Percentiles rank a stretch among this genome's conserved stretches.
Conservation (phyloP, 805 yeast genomes). For the Starmerella vaccinii region DNA sequence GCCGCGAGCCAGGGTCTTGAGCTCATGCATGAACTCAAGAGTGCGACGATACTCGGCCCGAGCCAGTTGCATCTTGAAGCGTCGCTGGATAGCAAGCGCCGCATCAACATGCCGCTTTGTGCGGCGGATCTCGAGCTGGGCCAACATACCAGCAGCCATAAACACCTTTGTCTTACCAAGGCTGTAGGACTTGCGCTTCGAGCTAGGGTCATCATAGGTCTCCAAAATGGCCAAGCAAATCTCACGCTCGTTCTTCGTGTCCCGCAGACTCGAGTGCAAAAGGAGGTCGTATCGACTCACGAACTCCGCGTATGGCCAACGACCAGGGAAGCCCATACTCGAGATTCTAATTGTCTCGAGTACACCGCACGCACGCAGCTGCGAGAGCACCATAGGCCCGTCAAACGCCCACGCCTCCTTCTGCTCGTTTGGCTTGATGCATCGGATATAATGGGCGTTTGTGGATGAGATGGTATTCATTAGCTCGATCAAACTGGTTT, state of each 20-base stretch:
- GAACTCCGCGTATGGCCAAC: constrained; percentile 92
- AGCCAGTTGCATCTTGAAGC: constrained; percentile 53
- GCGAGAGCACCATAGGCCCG: constrained; percentile 88
- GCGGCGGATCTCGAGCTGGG: constrained; percentile 76
- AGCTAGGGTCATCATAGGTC: not conserved
- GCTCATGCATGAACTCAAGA: constrained; percentile 41
- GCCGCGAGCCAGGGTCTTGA: constrained; percentile 62
- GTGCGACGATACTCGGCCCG: constrained; percentile 51
- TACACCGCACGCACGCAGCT: constrained; percentile 97
- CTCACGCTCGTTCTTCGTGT: constrained; percentile 54
- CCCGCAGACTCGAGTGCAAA: constrained; percentile 49
- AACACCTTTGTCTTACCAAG: constrained; percentile 88
- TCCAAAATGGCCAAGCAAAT: constrained; percentile 57
- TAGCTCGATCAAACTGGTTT: constrained; percentile 79
- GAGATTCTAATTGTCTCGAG: constrained; percentile 91
- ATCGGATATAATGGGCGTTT: constrained; percentile 91
- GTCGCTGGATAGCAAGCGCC: constrained; percentile 78
- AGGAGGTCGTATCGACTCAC: constrained; percentile 79
- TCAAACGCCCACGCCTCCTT: constrained; percentile 95
- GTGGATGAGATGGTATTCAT: constrained; percentile 91
- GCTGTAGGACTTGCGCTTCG: constrained; percentile 23
- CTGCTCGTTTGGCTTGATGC: constrained; percentile 92
- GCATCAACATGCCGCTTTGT: constrained; percentile 65
- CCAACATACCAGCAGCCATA: constrained; percentile 94
- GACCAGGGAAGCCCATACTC: constrained; percentile 95